These are phyloP conservation scores for Sugiyamaella castrensis DNA, from an alignment of 1,139 yeast species.

Conservation along the genomic window DNA sequence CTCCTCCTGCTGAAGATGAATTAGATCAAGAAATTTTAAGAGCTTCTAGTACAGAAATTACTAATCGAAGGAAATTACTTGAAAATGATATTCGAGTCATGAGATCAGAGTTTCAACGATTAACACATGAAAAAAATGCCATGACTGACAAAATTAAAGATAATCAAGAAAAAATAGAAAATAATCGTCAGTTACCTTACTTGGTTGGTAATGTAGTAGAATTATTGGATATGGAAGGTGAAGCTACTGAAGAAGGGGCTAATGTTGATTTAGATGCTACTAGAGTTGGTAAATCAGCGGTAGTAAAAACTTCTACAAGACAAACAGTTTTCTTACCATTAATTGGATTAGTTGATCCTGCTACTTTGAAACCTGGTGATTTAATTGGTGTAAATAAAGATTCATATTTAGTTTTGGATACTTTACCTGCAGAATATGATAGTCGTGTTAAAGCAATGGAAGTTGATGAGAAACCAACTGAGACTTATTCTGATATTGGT, in stretches of 20 bases:
- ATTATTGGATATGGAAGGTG: slow-evolving; percentile 84
- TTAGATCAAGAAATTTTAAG: slow-evolving; percentile 78
- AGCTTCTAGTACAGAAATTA: slow-evolving; percentile 78
- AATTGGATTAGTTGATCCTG: slow-evolving; percentile 91
- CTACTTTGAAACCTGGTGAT: slow-evolving; percentile 87
- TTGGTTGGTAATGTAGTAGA: slow-evolving; percentile 98
- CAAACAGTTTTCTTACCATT: slow-evolving; percentile 96
- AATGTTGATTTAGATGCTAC: slow-evolving; percentile 91
- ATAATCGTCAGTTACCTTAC: slow-evolving; percentile 93
- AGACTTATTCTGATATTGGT: slow-evolving; percentile 94
- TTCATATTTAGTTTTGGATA: slow-evolving; percentile 87
- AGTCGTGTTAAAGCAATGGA: slow-evolving; percentile 99
- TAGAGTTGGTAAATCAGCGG: slow-evolving; percentile 95
- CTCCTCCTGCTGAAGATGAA: slow-evolving; percentile 46
- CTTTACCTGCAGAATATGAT: slow-evolving; percentile 95
- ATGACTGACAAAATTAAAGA: slow-evolving; percentile 95
- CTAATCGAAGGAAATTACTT: slow-evolving; percentile 78
- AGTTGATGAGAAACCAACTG: slow-evolving; percentile 97
- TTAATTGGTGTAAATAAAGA: slow-evolving; percentile 97
- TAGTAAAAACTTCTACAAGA: slow-evolving; percentile 93
- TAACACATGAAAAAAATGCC: slow-evolving; percentile 86
- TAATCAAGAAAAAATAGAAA: slow-evolving; percentile 92
- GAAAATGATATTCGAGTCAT: slow-evolving; percentile 96
- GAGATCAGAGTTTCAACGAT: slow-evolving; percentile 86
- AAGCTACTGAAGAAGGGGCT: slow-evolving; percentile 89